Evolutionary conservation across 306 rosid species (phyloP).

Genomic region (Glycine latifolia): DNA sequence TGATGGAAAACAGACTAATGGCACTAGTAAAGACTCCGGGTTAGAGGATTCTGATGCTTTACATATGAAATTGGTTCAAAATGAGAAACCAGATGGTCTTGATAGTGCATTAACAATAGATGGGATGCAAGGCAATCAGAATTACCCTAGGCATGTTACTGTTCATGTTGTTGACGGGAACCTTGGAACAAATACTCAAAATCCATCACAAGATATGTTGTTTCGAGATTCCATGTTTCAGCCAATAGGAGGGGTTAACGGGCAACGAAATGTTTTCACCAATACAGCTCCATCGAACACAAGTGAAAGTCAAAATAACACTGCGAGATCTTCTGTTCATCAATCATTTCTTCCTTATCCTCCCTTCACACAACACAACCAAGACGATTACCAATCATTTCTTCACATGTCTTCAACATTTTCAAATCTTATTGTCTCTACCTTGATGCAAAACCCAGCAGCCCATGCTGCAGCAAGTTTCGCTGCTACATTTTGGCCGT

Average conservation of each 20-base stretch:
- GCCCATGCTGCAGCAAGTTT: slow-evolving; percentile 94
- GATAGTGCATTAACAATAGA: slow-evolving; percentile 60
- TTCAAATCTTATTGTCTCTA: slow-evolving; percentile 75
- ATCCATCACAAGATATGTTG: slow-evolving; percentile 58
- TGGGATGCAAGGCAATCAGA: slow-evolving; percentile 75
- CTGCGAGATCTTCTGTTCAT: slow-evolving; percentile 65
- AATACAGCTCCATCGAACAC: slow-evolving; percentile 65
- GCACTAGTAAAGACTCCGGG: slow-evolving; percentile 55
- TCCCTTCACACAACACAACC: slow-evolving; percentile 65
- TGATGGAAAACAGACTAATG: slow-evolving; percentile 61
- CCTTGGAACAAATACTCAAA: slow-evolving; percentile 61
- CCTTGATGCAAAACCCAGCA: slow-evolving; percentile 88
- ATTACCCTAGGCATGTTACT: slow-evolving; percentile 87
- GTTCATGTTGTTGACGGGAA: slow-evolving; percentile 90
- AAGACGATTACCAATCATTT: slow-evolving; percentile 68
- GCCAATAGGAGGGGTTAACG: slow-evolving; percentile 61
- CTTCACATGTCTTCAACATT: slow-evolving; percentile 74
- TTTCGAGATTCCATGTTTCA: slow-evolving; percentile 64
- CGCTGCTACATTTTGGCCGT: slow-evolving; percentile 86
- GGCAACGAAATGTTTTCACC: slow-evolving; percentile 55
- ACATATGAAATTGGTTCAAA: slow-evolving; percentile 55
- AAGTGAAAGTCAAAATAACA: slow-evolving; percentile 65
- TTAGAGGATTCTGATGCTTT: slow-evolving; percentile 56
- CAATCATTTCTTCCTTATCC: slow-evolving; percentile 72
- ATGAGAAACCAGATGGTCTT: slow-evolving; percentile 64